Base-by-base conservation (phyloP, 2,329 filamentous ascomycete species). In the Trichoderma hamatum region DNA sequence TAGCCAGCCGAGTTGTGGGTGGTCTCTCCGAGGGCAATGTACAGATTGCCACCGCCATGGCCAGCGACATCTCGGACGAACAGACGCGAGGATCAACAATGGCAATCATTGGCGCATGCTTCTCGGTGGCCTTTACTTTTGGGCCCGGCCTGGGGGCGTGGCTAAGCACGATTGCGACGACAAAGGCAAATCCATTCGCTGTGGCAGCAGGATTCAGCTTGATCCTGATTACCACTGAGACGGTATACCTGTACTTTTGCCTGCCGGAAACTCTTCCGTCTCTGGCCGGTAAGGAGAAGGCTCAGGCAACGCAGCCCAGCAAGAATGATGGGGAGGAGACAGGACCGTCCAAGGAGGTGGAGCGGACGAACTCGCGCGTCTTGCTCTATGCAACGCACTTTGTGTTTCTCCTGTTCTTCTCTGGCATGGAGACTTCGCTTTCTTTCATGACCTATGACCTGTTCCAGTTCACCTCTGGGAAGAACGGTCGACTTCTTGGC, bases 371-470 rank as follows among this genome's bases (percentile, higher is more conserved):
- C 80, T 93, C 91, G 3, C 93, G 96, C 73, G 81, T 88, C 34
- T 78, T 97, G 14, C 88, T 99, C 58, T 97, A 97, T 78, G 81
- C 90, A 1, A 90, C 93, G 0, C 96, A 99, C 80, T 91, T 98
- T 76, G 82, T 90, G 58, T 99, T 99, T 80, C 89, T 99, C 70
- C 89, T 99, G 14, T 97, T 97, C 81, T 99, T 99, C 82, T 97
- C 93, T 2, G 96, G 96, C 70, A 95, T 99, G 91, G 96, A 99
- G 78, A 98, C 97, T 80, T 97, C 94, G 0, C 86, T 99, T 3
- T 94, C 96, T 0, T 99, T 99, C 79, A 94, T 99, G 89, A 98
- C 95, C 0, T 97, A 96, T 75, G 95, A 97, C 65, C 87, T 99
- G 55, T 98, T 98, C 79, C 87, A 87, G 10, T 96, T 96, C 77